These are phyloP conservation scores for Corymbia calophylla DNA, from an alignment of 441 rosid species.

Conservation along the genomic window DNA sequence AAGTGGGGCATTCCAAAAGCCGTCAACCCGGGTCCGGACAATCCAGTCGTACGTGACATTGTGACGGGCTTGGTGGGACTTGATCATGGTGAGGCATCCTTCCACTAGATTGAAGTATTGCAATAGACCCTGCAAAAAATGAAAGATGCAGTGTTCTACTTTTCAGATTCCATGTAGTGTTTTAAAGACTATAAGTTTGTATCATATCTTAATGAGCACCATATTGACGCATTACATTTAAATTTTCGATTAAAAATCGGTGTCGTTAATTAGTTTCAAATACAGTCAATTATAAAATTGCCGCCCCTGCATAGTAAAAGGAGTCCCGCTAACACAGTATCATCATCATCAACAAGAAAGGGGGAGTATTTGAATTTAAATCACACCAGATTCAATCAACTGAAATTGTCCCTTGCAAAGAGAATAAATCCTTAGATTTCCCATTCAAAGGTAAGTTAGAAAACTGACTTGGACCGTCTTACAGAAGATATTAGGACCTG, in stretches of 20 bases:
- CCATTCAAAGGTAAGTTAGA: neutral
- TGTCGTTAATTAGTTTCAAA: neutral
- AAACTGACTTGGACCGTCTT: neutral
- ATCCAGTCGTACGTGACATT: slow-evolving; percentile 84
- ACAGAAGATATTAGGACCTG: neutral
- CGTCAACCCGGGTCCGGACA: slow-evolving; percentile 84
- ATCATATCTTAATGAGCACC: neutral
- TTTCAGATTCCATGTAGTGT: neutral
- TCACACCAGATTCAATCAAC: neutral
- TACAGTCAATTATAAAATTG: neutral
- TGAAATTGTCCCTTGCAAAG: neutral
- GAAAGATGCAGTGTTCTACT: neutral
- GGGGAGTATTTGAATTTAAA: neutral
- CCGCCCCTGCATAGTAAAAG: neutral
- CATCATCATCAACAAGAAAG: neutral
- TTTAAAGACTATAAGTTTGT: neutral
- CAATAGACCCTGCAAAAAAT: slow-evolving; percentile 59
- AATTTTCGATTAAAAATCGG: neutral
- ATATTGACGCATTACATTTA: neutral
- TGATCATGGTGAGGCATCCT: slow-evolving; percentile 71
- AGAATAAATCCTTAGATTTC: neutral
- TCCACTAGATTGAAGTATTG: slow-evolving; percentile 84
- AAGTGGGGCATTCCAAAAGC: slow-evolving; percentile 75
- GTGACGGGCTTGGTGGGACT: slow-evolving; percentile 36
- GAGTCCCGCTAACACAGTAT: neutral